Evolutionary conservation across 352 stramenopile species (phyloP), one percentile per base, ranked within the genome.

Genomic region (Globisporangium middletonii): DNA sequence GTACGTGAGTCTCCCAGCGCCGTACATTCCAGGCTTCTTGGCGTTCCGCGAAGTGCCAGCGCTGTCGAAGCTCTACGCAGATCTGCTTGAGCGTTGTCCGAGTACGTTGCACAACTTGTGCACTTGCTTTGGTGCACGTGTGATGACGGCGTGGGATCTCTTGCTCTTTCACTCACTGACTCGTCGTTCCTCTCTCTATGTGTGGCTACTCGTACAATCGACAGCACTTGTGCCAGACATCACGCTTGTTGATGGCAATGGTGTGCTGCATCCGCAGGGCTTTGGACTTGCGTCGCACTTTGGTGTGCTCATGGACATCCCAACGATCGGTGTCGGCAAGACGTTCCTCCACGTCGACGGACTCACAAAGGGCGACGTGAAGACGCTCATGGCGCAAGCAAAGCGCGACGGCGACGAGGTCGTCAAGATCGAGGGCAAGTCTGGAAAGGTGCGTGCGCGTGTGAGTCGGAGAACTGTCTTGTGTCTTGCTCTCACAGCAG

Each of bases 201-300:
- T 26, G 35, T 41, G n/a, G 26, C 16, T 48, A 4, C 8, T n/a
- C 33, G 18, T 3, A 38, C 57, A 28, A 16, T 64, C 47, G 11
- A 35, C 55, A 87, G 82, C 89, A 42, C 57, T 85, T 19, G 68
- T 77, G 30, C 94, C 95, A 23, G 72, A 95, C 41, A 76, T 97
- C 30, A 89, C 92, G 35, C 69, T 98, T 16, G 94, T 98, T 3
- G 95, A 98, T 67, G 95, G 95, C 23, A 94, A 94, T 45, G 84
- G 84, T 27, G 57, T 91, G 18, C 67, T 94, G 53, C 95, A 98
- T 57, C 86, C 90, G 13, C 72, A 93, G 42, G 79, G 86, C 44
- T 97, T 97, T 58, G 94, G 95, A 5, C 74, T 98, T 2, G 95
- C 95, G 13, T 97, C 84, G 35, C 94, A 97, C 71, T 83, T 98